phyloP scores from a whole-genome alignment of 2,329 filamentous ascomycete species.

The Calonectria ilicicola region DNA sequence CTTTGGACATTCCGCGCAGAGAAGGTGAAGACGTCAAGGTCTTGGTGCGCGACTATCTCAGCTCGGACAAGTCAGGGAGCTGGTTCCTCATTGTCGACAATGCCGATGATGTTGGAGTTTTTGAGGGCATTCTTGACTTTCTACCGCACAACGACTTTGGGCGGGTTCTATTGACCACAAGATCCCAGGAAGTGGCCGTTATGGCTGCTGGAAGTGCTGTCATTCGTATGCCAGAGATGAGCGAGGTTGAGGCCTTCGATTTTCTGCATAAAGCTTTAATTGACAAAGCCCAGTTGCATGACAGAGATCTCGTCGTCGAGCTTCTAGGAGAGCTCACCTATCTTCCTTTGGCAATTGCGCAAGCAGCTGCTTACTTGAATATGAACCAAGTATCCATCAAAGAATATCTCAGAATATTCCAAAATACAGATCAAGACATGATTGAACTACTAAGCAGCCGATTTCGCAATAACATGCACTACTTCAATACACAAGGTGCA shows the following conservation, averaged over 20 bases:
- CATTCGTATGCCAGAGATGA: constrained; percentile 2
- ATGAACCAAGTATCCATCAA: constrained; percentile 37
- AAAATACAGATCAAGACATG: constrained; percentile 45
- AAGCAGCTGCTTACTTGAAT: constrained; percentile 57
- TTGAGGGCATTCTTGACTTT: constrained; percentile 29
- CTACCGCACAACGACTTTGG: constrained; percentile 49
- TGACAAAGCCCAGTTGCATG: neutral
- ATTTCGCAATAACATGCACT: constrained; percentile 48
- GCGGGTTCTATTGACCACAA: constrained; percentile 52
- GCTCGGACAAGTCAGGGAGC: constrained; percentile 39
- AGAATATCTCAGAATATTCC: constrained; percentile 50
- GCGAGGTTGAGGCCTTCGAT: constrained; percentile 31
- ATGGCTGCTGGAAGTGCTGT: neutral
- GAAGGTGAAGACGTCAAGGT: constrained; percentile 70
- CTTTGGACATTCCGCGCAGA: constrained; percentile 49
- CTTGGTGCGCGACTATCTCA: constrained; percentile 62
- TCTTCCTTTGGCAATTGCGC: constrained; percentile 53
- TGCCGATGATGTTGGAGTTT: constrained; percentile 49
- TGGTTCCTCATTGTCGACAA: constrained; percentile 59
- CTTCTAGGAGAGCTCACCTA: constrained; percentile 43
- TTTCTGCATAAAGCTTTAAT: constrained; percentile 37
- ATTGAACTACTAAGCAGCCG: constrained; percentile 31
- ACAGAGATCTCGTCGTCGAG: neutral
- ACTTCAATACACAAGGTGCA: constrained; percentile 46
- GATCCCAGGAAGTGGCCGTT: constrained; percentile 39